Conservation (phyloP, 495 filamentous ascomycete species). For the Tuber microsphaerosporum region DNA sequence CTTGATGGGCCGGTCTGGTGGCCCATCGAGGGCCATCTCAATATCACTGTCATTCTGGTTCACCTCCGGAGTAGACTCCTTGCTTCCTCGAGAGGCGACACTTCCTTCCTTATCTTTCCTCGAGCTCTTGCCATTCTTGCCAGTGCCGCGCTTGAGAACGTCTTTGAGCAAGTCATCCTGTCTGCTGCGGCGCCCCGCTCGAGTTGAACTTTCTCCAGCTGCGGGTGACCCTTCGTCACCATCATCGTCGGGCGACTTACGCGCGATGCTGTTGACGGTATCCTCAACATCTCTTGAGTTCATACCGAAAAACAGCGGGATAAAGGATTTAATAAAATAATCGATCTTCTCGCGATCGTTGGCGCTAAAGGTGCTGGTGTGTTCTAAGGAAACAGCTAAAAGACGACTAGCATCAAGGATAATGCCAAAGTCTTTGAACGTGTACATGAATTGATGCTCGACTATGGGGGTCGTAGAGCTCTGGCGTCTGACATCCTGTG, state of each 20-base stretch:
- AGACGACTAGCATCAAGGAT: slow-evolving; percentile 73
- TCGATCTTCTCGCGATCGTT: slow-evolving; percentile 68
- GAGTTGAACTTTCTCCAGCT: slow-evolving; percentile 30
- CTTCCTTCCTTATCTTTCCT: slow-evolving; percentile 67
- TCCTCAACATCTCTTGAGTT: slow-evolving; percentile 66
- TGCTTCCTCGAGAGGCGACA: slow-evolving; percentile 55
- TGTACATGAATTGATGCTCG: slow-evolving; percentile 65
- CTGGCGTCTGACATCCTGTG: slow-evolving; percentile 61
- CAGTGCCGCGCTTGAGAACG: slow-evolving; percentile 68
- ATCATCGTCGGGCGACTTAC: slow-evolving; percentile 61
- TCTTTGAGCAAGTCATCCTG: slow-evolving; percentile 63
- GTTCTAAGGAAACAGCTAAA: slow-evolving; percentile 66
- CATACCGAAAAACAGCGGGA: slow-evolving; percentile 82
- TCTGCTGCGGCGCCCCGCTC: slow-evolving; percentile 27
- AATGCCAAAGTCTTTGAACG: slow-evolving; percentile 68
- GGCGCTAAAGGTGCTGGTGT: slow-evolving; percentile 57
- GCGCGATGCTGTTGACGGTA: slow-evolving; percentile 63
- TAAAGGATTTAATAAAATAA: slow-evolving; percentile 79
- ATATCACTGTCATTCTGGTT: slow-evolving; percentile 64
- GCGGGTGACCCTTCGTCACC: slow-evolving; percentile 51
- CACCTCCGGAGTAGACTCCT: slow-evolving; percentile 77
- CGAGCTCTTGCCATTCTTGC: slow-evolving; percentile 56
- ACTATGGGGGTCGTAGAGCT: slow-evolving; percentile 53
- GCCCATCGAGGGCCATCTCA: slow-evolving; percentile 50
- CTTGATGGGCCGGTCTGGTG: slow-evolving; percentile 45